phyloP scores from a whole-genome alignment of 805 yeast species.

The Saccharomycopsis capsularis region DNA sequence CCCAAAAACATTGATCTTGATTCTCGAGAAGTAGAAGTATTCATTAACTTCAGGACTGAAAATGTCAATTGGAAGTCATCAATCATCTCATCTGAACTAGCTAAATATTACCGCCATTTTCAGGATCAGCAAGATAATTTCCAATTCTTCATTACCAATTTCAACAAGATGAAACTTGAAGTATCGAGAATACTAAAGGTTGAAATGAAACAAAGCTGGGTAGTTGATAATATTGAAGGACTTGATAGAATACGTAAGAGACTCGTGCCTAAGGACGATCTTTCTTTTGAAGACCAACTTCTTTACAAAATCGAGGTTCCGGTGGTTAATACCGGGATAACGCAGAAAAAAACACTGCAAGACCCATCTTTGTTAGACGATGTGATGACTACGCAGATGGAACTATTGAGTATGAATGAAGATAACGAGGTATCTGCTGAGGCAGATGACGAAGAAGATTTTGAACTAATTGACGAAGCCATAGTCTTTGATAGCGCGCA shows the following conservation, averaged over 20 bases:
- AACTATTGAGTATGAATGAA: conserved; percentile 20
- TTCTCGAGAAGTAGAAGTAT: conserved; percentile 22
- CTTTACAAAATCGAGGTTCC: conserved; percentile 38
- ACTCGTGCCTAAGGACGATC: conserved; percentile 47
- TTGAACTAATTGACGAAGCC: conserved; percentile 40
- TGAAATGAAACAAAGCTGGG: conserved; percentile 32
- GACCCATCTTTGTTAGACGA: conserved; percentile 9
- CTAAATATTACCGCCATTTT: conserved; percentile 43
- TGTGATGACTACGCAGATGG: conserved; percentile 16
- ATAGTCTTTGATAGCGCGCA: conserved; percentile 32
- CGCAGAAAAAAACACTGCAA: neutral
- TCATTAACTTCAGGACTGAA: conserved; percentile 28
- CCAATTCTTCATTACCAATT: conserved; percentile 40
- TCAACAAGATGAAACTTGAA: conserved; percentile 41
- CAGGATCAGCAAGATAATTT: conserved; percentile 64
- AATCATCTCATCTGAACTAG: conserved; percentile 40
- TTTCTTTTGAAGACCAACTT: conserved; percentile 38
- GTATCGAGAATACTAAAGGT: conserved; percentile 30
- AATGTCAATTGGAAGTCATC: conserved; percentile 31
- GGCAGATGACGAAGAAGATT: conserved; percentile 27
- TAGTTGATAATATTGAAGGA: conserved; percentile 65
- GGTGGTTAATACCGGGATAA: conserved; percentile 10
- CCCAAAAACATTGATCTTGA: conserved; percentile 23
- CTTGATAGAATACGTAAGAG: conserved; percentile 59
- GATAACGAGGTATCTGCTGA: too few relatives aligned